Percentiles rank a stretch among this genome's conserved stretches.
Evolutionary conservation across 345 rosid species (phyloP).

Genomic region (Citrus hindsii): DNA sequence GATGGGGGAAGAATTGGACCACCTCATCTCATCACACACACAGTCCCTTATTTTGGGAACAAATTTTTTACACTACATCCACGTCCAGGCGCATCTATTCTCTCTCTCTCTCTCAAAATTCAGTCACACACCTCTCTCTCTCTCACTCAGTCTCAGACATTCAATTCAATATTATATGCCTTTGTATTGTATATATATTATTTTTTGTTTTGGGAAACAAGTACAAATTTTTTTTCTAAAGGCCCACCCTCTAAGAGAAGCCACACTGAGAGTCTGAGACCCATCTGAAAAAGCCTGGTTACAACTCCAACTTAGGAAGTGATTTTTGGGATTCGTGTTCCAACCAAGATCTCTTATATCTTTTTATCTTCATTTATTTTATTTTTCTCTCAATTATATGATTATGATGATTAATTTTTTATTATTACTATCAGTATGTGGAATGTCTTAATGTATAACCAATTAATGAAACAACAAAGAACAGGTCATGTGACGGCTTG

Average conservation of each 20-base stretch:
- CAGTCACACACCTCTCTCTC: not conserved
- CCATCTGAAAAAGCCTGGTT: conserved; percentile 76
- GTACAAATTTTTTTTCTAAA: not conserved
- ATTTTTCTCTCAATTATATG: too few relatives aligned
- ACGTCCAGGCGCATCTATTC: conserved; percentile 24
- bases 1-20: conserved; percentile 68
- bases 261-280: conserved; percentile 32
- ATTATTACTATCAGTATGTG: not conserved
- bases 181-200: not conserved
- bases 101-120: not conserved
- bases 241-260: conserved; percentile 7
- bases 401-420: too few relatives aligned
- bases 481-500: conserved; percentile 46
- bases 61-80: conserved; percentile 10
- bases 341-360: not conserved
- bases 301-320: conserved; percentile 47
- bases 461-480: not conserved
- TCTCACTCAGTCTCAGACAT: not conserved
- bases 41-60: conserved; percentile 55
- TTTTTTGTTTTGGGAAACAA: not conserved
- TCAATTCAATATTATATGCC: not conserved
- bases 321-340: conserved; percentile 43
- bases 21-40: conserved; percentile 52
- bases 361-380: not conserved
- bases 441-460: not conserved